Percentiles rank a stretch among this genome's conserved stretches.
phyloP scores from a whole-genome alignment of 495 filamentous ascomycete genomes.

The Neurospora sublineolata region DNA sequence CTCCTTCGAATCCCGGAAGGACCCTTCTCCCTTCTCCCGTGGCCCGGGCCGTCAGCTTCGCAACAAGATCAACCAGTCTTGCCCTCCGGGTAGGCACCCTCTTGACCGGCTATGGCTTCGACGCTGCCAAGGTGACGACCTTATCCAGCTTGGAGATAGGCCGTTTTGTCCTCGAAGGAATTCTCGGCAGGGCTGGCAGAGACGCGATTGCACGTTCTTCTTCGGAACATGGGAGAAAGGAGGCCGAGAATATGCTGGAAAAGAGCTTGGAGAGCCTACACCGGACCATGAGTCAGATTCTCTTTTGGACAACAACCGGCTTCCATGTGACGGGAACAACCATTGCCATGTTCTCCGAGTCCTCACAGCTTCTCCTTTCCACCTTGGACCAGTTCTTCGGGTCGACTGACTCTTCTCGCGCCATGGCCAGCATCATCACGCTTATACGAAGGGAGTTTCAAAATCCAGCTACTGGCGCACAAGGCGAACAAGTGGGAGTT shows the following conservation, averaged over 20 bases:
- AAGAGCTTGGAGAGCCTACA: conserved; percentile 52
- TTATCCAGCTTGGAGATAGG: conserved; percentile 59
- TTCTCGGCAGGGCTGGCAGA: conserved; percentile 55
- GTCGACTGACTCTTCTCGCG: conserved; percentile 65
- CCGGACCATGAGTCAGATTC: conserved; percentile 49
- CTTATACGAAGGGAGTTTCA: conserved; percentile 62
- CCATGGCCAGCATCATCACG: conserved; percentile 68
- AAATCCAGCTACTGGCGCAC: conserved; percentile 44
- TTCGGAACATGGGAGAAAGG: conserved; percentile 44
- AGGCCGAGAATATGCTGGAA: conserved; percentile 52
- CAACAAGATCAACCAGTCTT: conserved; percentile 57
- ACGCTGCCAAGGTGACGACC: conserved; percentile 56
- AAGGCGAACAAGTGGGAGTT: conserved; percentile 53
- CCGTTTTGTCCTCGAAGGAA: conserved; percentile 53
- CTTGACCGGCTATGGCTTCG: conserved; percentile 52
- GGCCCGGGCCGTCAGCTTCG: conserved; percentile 57
- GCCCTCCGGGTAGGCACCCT: conserved; percentile 59
- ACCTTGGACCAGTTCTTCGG: conserved; percentile 66
- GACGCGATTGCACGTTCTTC: conserved; percentile 48
- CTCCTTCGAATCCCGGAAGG: conserved; percentile 26
- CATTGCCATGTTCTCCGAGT: conserved; percentile 46
- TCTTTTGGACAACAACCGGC: conserved; percentile 56
- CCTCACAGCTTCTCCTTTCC: conserved; percentile 54
- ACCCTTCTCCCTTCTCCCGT: conserved; percentile 57
- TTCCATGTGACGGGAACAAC: conserved; percentile 59